Conservation (phyloP, 2,329 filamentous ascomycete species). For the Mollisia scopiformis region DNA sequence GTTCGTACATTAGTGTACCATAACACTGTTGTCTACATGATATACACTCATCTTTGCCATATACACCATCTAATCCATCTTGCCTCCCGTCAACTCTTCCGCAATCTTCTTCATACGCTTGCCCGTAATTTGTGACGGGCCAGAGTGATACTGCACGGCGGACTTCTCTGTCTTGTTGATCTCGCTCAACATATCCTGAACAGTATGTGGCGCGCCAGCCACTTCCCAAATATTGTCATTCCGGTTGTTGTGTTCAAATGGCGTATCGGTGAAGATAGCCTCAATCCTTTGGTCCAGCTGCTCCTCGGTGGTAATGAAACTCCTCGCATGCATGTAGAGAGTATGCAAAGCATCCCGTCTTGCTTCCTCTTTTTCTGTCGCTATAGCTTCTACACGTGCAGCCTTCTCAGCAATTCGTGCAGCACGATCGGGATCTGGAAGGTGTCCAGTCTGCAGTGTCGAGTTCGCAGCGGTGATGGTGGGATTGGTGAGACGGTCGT, state of each 20-base stretch:
- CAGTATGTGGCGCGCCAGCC: slow-evolving; percentile 43
- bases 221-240: slow-evolving; percentile 36
- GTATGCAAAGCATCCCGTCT: slow-evolving; percentile 77
- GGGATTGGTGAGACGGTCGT: slow-evolving; percentile 75
- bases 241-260: slow-evolving; percentile 10
- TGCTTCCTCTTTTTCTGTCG: slow-evolving; percentile 56
- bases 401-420: slow-evolving; percentile 51
- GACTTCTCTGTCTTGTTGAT: slow-evolving; percentile 36
- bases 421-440: slow-evolving; percentile 66
- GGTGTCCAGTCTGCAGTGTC: slow-evolving; percentile 50
- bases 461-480: slow-evolving; percentile 60
- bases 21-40: slow-evolving; percentile 11
- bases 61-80: slow-evolving; percentile 44
- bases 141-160: slow-evolving; percentile 36
- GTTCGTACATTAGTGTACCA: slow-evolving; percentile 18
- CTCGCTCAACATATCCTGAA: slow-evolving; percentile 48
- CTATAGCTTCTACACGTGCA: slow-evolving; percentile 44
- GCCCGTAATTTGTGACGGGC: slow-evolving; percentile 46
- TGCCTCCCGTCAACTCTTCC: slow-evolving; percentile 70
- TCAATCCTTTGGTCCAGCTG: slow-evolving; percentile 78
- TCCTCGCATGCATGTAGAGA: slow-evolving; percentile 84
- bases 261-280: slow-evolving; percentile 66
- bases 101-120: slow-evolving; percentile 65
- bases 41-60: slow-evolving; percentile 18
- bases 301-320: slow-evolving; percentile 82